phyloP scores from a whole-genome alignment of 1,139 yeast species.

The Zhuliangozyma blackwelliae region DNA sequence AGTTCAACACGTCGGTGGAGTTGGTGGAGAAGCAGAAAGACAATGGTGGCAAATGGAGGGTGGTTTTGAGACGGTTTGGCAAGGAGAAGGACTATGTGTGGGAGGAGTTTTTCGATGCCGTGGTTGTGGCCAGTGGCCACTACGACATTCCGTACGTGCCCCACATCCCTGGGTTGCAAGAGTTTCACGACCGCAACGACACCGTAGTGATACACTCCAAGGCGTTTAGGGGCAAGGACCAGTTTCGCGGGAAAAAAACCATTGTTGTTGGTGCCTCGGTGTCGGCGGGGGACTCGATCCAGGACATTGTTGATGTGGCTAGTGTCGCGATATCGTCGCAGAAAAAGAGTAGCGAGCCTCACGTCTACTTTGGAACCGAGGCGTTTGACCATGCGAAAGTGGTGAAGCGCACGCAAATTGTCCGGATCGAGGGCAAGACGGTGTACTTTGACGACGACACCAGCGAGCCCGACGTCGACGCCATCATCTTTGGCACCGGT shows the following conservation, averaged over 20 bases:
- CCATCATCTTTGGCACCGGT: constrained; percentile 42
- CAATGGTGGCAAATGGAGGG: constrained; percentile 27
- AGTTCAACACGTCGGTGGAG: constrained; percentile 32
- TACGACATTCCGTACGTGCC: constrained; percentile 33
- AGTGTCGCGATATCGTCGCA: constrained; percentile 25
- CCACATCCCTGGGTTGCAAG: constrained; percentile 34
- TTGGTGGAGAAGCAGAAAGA: constrained; percentile 20
- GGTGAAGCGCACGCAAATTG: constrained; percentile 26
- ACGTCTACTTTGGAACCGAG: constrained; percentile 40
- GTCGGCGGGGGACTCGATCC: constrained; percentile 42
- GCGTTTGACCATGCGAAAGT: constrained; percentile 32
- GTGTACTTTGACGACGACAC: constrained; percentile 29
- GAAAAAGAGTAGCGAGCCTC: constrained; percentile 38
- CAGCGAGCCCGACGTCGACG: constrained; percentile 24
- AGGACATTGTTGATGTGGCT: constrained; percentile 33
- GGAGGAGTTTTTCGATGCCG: constrained; percentile 22
- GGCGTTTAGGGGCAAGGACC: constrained; percentile 26
- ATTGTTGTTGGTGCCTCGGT: constrained; percentile 42
- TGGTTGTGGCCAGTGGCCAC: constrained; percentile 30
- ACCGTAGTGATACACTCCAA: constrained; percentile 37
- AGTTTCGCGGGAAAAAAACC: constrained; percentile 26
- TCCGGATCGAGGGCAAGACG: constrained; percentile 18
- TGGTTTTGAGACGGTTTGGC: constrained; percentile 29
- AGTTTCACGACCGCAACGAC: constrained; percentile 22
- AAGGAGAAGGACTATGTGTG: constrained; percentile 20